A percentile compares a stretch with the other conserved stretches of the same genome.
Evolutionary conservation across 2,329 filamentous ascomycete species (phyloP).

Genomic region (Blastomyces parvus): DNA sequence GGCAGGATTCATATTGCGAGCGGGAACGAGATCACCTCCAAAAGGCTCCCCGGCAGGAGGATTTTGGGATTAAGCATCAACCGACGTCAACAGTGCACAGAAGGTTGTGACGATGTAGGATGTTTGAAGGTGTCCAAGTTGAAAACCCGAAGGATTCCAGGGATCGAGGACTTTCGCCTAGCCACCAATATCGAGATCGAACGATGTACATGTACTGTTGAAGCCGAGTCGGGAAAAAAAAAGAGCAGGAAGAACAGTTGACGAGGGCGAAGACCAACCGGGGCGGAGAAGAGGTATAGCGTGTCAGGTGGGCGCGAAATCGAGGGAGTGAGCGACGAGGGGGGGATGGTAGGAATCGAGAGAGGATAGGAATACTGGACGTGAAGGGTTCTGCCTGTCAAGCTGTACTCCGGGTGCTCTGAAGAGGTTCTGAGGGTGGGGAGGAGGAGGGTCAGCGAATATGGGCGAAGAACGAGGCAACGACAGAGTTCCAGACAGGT

Average conservation of each 20-base stretch:
- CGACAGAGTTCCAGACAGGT: neutral
- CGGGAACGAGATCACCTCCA: slow-evolving; percentile 22
- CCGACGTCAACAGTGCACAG: neutral
- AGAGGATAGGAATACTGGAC: neutral
- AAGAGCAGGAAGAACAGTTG: neutral
- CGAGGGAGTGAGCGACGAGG: neutral
- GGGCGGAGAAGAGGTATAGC: neutral
- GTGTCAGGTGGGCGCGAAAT: neutral
- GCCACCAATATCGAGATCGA: neutral
- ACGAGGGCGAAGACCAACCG: neutral
- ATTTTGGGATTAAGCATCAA: slow-evolving; percentile 10
- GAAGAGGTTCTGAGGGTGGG: neutral
- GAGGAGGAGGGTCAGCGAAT: neutral
- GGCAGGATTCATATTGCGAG: slow-evolving; percentile 36
- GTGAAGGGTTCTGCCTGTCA: neutral
- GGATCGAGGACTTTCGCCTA: neutral
- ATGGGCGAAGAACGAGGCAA: neutral
- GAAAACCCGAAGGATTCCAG: neutral
- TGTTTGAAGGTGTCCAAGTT: neutral
- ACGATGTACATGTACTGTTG: neutral
- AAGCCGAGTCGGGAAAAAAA: neutral
- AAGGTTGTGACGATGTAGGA: neutral
- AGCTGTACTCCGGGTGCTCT: neutral
- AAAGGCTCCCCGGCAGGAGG: slow-evolving; percentile 9
- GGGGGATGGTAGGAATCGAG: neutral